phyloP scores from a whole-genome alignment of 805 yeast genomes.

The Zygosaccharomyces rouxii region DNA sequence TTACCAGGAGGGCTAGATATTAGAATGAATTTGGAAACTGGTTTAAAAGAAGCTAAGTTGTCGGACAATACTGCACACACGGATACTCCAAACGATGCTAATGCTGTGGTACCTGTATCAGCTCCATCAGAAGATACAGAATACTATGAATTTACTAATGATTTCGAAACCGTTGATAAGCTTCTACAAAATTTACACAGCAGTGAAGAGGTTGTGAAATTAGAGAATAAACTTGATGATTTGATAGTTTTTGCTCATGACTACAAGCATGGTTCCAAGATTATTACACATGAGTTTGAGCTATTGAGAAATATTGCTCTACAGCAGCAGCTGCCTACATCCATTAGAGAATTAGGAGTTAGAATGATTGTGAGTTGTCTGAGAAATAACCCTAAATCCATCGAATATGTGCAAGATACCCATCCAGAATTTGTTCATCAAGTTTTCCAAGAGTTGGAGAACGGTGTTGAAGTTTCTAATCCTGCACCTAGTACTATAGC shows the following conservation, averaged over 20 bases:
- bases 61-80: not conserved
- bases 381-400: slow-evolving; percentile 69
- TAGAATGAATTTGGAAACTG: slow-evolving; percentile 68
- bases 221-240: slow-evolving; percentile 33
- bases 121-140: slow-evolving; percentile 4
- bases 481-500: not conserved
- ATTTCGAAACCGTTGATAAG: slow-evolving; percentile 30
- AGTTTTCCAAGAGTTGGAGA: slow-evolving; percentile 26
- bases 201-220: slow-evolving; percentile 11
- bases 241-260: slow-evolving; percentile 65
- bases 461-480: not conserved
- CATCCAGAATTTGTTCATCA: slow-evolving; percentile 39
- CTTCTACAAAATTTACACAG: slow-evolving; percentile 15
- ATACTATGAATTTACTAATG: slow-evolving; percentile 27
- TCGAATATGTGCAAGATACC: slow-evolving; percentile 34
- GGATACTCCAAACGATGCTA: not conserved
- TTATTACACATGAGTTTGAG: slow-evolving; percentile 35
- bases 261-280: slow-evolving; percentile 52
- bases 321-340: slow-evolving; percentile 15
- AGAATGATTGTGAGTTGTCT: slow-evolving; percentile 63
- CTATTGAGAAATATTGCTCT: slow-evolving; percentile 17
- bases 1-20: slow-evolving; percentile 77
- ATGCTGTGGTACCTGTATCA: slow-evolving; percentile 4
- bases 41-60: slow-evolving; percentile 63
- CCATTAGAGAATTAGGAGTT: slow-evolving; percentile 47